These are phyloP conservation scores for Nicotiana sylvestris DNA, from an alignment of 257 asterid genomes.

Conservation along the genomic window DNA sequence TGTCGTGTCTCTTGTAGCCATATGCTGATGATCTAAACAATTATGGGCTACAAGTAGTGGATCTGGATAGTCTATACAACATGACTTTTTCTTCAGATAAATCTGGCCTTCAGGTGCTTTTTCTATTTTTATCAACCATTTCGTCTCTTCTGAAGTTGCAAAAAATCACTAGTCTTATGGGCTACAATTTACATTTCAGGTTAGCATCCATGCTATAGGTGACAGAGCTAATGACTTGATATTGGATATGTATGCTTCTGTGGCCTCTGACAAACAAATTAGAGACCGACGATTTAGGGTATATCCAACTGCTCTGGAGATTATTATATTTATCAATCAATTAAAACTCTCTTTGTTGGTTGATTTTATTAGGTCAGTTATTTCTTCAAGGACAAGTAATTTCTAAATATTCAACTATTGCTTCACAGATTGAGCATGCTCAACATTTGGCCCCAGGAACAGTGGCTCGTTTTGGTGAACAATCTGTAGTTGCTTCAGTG, in stretches of 20 bases:
- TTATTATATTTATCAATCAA: slow-evolving; percentile 12
- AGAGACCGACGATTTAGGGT: slow-evolving; percentile 88
- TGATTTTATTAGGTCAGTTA: not conserved
- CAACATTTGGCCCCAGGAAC: slow-evolving; percentile 85
- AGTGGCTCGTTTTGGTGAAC: slow-evolving; percentile 71
- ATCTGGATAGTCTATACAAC: slow-evolving; percentile 49
- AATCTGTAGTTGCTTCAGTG: slow-evolving; percentile 73
- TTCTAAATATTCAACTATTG: slow-evolving; percentile 16
- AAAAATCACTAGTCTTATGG: not conserved
- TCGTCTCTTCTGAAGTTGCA: not conserved
- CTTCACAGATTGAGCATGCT: slow-evolving; percentile 91
- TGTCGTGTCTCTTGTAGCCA: slow-evolving; percentile 47
- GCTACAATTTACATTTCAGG: slow-evolving; percentile 37
- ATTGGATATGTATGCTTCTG: slow-evolving; percentile 74
- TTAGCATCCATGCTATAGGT: slow-evolving; percentile 94
- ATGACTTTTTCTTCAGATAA: slow-evolving; percentile 72
- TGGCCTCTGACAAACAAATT: slow-evolving; percentile 56
- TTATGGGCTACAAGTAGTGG: slow-evolving; percentile 70
- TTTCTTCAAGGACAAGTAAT: slow-evolving; percentile 10
- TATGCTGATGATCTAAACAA: slow-evolving; percentile 71
- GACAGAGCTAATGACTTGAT: slow-evolving; percentile 81
- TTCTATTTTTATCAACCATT: not conserved
- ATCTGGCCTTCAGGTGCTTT: slow-evolving; percentile 82
- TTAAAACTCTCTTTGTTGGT: slow-evolving; percentile 17
- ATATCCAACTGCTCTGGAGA: slow-evolving; percentile 21